Percentiles rank a stretch among this genome's conserved stretches.
These are phyloP conservation scores for Clarireedia paspali DNA, from an alignment of 2,329 filamentous ascomycete genomes.

Conservation along the genomic window DNA sequence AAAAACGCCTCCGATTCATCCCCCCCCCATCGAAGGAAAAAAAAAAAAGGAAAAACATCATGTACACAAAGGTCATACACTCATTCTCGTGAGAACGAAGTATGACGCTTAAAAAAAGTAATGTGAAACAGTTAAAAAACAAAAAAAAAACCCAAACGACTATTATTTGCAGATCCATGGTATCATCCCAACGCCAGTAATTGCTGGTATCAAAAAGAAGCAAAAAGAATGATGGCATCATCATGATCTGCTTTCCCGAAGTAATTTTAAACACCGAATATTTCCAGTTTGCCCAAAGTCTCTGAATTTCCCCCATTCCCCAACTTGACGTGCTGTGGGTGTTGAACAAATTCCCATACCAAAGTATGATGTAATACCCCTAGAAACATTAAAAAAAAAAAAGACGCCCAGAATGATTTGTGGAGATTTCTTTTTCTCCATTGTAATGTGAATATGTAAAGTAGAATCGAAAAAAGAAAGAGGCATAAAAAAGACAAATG, in stretches of 20 bases:
- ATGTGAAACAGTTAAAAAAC: slow-evolving; percentile 1
- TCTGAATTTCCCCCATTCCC: background rate
- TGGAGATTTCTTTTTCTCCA: background rate
- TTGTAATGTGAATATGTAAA: slow-evolving; percentile 7
- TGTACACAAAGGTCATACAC: background rate
- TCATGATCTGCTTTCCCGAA: slow-evolving; percentile 17
- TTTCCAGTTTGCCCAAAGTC: slow-evolving; percentile 6
- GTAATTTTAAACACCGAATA: slow-evolving; percentile 8
- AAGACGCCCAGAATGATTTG: slow-evolving; percentile 6
- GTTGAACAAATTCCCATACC: slow-evolving; percentile 2
- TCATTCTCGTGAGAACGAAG: slow-evolving; percentile 12
- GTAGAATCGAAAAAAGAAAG: background rate
- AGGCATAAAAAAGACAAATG: slow-evolving; percentile 7
- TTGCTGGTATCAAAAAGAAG: slow-evolving; percentile 19
- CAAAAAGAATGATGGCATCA: slow-evolving; percentile 8
- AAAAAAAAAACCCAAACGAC: slow-evolving; percentile 9
- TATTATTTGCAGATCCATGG: slow-evolving; percentile 20
- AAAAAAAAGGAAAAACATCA: background rate
- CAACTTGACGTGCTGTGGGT: background rate
- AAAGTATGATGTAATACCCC: background rate
- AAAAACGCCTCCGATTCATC: background rate
- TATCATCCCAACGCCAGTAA: slow-evolving; percentile 26
- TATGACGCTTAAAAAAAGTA: slow-evolving; percentile 1
- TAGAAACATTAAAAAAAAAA: background rate
- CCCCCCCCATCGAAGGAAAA: background rate